These are phyloP conservation scores for Malus hybrid DNA, from an alignment of 331 rosid species.

Conservation along the genomic window DNA sequence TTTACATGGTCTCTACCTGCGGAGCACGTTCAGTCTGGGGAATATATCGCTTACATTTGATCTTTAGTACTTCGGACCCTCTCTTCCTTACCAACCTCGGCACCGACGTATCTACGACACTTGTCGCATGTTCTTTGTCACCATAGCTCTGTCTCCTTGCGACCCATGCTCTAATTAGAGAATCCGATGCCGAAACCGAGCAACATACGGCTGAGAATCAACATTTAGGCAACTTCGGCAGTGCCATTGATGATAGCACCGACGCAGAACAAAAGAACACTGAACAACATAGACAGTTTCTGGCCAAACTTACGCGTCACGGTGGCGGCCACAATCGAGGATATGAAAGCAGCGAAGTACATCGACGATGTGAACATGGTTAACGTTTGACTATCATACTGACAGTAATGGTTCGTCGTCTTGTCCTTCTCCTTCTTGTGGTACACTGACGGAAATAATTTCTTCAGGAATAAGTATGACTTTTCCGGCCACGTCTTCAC, in stretches of 20 bases:
- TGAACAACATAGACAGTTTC: conserved; percentile 67
- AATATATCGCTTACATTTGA: too few relatives aligned
- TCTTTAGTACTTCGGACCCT: too few relatives aligned
- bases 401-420: conserved; percentile 58
- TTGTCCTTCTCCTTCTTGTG: conserved; percentile 29
- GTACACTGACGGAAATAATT: conserved; percentile 63
- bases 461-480: conserved; percentile 34
- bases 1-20: too few relatives aligned
- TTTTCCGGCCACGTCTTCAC: conserved; percentile 42
- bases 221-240: conserved; percentile 53
- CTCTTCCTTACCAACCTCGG: too few relatives aligned
- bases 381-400: conserved; percentile 30
- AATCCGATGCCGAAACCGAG: conserved; percentile 85
- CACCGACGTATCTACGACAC: too few relatives aligned
- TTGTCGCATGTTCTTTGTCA: too few relatives aligned
- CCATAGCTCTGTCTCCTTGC: too few relatives aligned
- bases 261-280: conserved; percentile 53
- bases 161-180: too few relatives aligned
- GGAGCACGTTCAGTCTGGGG: too few relatives aligned
- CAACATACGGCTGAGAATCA: conserved; percentile 74
- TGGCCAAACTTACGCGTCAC: conserved; percentile 65
- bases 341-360: conserved; percentile 68
- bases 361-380: conserved; percentile 75
- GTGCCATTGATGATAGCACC: conserved; percentile 70
- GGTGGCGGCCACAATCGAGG: conserved; percentile 63